These are phyloP conservation scores for Phialophora chinensis DNA, from an alignment of 2,329 filamentous ascomycete species.

Conservation along the genomic window DNA sequence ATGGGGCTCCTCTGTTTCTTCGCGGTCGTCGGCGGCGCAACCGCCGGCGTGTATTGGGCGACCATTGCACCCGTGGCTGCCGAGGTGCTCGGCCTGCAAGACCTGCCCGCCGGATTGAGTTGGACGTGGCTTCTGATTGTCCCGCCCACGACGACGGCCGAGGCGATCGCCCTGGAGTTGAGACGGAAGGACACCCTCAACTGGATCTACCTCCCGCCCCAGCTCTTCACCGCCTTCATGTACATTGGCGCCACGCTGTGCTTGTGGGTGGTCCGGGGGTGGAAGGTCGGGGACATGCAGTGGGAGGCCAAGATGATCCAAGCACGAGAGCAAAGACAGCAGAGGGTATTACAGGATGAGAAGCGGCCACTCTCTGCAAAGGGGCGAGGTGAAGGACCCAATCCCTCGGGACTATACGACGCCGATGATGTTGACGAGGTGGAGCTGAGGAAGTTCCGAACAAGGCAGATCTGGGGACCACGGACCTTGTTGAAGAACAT, in stretches of 20 bases:
- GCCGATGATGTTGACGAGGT: conserved; percentile 18
- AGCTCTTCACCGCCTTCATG: conserved; percentile 66
- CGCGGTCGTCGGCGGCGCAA: conserved; percentile 62
- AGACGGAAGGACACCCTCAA: conserved; percentile 46
- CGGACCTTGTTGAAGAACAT: conserved; percentile 29
- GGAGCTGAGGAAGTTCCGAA: conserved; percentile 5
- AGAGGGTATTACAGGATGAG: conserved; percentile 22
- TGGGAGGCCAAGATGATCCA: conserved; percentile 17
- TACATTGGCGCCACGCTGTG: conserved; percentile 63
- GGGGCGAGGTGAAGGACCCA: not conserved
- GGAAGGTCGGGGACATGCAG: conserved; percentile 48
- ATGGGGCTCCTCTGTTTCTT: conserved; percentile 64
- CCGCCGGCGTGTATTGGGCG: conserved; percentile 66
- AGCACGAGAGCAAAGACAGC: conserved; percentile 20
- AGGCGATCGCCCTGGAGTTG: conserved; percentile 66
- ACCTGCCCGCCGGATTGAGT: conserved; percentile 63
- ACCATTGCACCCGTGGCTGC: conserved; percentile 64
- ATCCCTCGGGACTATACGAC: not conserved
- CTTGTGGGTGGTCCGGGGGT: conserved; percentile 49
- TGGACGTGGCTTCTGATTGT: conserved; percentile 66
- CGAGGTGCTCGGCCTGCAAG: conserved; percentile 65
- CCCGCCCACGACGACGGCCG: conserved; percentile 54
- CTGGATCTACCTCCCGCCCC: conserved; percentile 48
- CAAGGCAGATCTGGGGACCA: conserved; percentile 25
- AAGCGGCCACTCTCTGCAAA: conserved; percentile 16